These are phyloP conservation scores for Nyctanthes arbortristis DNA, from an alignment of 257 asterid genomes.

Conservation along the genomic window DNA sequence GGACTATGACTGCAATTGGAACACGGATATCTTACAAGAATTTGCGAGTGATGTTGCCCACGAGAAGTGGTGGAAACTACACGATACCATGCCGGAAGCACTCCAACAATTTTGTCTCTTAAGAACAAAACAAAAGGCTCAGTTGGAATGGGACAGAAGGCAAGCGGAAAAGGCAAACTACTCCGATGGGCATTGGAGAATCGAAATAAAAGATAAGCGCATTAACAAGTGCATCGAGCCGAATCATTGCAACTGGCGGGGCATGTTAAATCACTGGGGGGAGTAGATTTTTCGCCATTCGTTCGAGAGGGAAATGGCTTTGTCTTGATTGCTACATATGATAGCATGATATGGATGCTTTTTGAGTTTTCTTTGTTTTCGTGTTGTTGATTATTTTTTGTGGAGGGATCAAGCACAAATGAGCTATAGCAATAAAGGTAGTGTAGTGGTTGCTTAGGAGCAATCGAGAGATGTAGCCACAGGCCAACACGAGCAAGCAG, in stretches of 20 bases:
- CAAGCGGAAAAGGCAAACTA: slow-evolving; percentile 20
- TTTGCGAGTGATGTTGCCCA: slow-evolving; percentile 24
- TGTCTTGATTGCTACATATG: background rate
- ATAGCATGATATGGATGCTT: background rate
- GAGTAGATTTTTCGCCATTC: background rate
- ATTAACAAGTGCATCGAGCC: slow-evolving; percentile 17
- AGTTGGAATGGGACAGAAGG: slow-evolving; percentile 20
- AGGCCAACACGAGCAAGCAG: too few relatives aligned
- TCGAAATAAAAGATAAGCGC: slow-evolving; percentile 7
- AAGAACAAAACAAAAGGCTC: slow-evolving; percentile 20
- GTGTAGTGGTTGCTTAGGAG: too few relatives aligned
- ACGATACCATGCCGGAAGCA: slow-evolving; percentile 9
- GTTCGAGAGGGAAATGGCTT: background rate
- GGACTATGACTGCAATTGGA: slow-evolving; percentile 24
- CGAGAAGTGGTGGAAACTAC: slow-evolving; percentile 21
- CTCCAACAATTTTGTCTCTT: slow-evolving; percentile 10
- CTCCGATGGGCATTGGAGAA: slow-evolving; percentile 14
- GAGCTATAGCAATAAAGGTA: background rate
- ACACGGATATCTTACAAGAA: slow-evolving; percentile 11
- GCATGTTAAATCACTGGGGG: slow-evolving; percentile 7
- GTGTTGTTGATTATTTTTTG: background rate
- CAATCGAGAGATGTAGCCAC: too few relatives aligned
- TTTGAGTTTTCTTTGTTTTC: background rate
- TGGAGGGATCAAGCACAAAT: background rate
- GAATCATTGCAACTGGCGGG: background rate